phyloP scores from a whole-genome alignment of 805 yeast species.

The Blastobotrys muscicola region DNA sequence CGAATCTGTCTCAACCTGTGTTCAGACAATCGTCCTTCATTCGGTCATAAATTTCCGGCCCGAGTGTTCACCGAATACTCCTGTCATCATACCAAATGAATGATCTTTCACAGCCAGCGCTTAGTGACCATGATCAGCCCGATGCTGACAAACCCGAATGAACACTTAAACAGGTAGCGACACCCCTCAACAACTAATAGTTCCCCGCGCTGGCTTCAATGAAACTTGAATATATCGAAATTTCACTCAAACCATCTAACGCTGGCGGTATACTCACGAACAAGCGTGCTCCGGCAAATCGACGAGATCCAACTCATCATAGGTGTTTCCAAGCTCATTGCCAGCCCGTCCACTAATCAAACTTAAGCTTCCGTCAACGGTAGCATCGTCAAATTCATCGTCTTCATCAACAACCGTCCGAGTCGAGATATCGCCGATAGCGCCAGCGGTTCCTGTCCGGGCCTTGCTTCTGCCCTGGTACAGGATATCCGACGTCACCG shows the following conservation, averaged over 20 bases:
- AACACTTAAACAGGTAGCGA: no score
- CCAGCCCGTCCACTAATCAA: slow-evolving; percentile 11
- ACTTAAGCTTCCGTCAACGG: slow-evolving; percentile 15
- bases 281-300: slow-evolving; percentile 38
- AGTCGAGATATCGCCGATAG: not conserved
- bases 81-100: no score
- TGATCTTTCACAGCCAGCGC: no score
- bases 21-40: no score
- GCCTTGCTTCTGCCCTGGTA: slow-evolving; percentile 15
- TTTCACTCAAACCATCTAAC: not conserved
- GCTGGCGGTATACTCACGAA: slow-evolving; percentile 21
- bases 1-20: no score
- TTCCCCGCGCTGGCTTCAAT: no score
- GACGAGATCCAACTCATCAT: slow-evolving; percentile 4
- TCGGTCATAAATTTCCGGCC: no score
- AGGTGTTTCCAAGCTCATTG: slow-evolving; percentile 1
- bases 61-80: no score
- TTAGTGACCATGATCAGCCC: no score
- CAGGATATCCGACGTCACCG: slow-evolving; percentile 22
- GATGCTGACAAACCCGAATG: not conserved
- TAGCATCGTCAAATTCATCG: slow-evolving; percentile 12
- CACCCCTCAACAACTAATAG: no score
- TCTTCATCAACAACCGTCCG: slow-evolving; percentile 3
- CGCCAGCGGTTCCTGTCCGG: slow-evolving; percentile 2
- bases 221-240: no score